Evolutionary conservation across 2,329 filamentous ascomycete species (phyloP).

Genomic region (Fusarium burgessii): DNA sequence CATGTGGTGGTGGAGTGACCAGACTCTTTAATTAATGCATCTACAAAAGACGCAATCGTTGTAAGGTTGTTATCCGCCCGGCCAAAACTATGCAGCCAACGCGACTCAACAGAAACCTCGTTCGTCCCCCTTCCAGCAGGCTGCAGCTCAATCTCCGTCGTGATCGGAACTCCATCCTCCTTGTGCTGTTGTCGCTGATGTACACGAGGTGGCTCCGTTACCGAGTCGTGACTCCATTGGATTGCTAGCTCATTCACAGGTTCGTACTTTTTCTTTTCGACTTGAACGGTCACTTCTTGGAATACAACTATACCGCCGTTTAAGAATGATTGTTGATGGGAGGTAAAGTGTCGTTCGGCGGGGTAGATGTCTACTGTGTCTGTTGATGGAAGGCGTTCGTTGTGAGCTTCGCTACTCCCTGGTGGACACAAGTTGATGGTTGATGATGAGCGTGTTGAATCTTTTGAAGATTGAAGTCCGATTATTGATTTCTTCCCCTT

Average conservation of each 20-base stretch:
- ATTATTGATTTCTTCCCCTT: neutral
- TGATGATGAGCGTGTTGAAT: conserved; percentile 7
- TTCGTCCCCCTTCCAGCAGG: conserved; percentile 17
- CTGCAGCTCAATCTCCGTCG: conserved; percentile 3
- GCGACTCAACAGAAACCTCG: conserved; percentile 24
- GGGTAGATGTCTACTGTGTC: neutral
- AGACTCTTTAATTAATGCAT: conserved; percentile 21
- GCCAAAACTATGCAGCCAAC: neutral
- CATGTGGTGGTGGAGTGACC: neutral
- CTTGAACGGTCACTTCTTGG: conserved; percentile 22
- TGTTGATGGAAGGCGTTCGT: neutral
- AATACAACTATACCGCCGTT: conserved; percentile 22
- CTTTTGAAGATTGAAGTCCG: neutral
- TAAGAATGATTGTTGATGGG: conserved; percentile 3
- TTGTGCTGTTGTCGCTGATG: neutral
- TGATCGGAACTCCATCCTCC: neutral
- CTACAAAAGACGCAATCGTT: conserved; percentile 15
- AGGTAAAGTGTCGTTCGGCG: neutral
- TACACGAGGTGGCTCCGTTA: neutral
- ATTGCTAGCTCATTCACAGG: neutral
- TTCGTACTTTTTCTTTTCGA: conserved; percentile 8
- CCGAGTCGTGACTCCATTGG: conserved; percentile 16
- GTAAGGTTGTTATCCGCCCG: neutral
- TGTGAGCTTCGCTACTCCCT: neutral
- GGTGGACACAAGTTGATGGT: conserved; percentile 14